Percentiles rank a stretch among this genome's conserved stretches.
phyloP scores from a whole-genome alignment of 1,284 basidiomycete genomes.

The Anthracocystis panici-leucophaei region DNA sequence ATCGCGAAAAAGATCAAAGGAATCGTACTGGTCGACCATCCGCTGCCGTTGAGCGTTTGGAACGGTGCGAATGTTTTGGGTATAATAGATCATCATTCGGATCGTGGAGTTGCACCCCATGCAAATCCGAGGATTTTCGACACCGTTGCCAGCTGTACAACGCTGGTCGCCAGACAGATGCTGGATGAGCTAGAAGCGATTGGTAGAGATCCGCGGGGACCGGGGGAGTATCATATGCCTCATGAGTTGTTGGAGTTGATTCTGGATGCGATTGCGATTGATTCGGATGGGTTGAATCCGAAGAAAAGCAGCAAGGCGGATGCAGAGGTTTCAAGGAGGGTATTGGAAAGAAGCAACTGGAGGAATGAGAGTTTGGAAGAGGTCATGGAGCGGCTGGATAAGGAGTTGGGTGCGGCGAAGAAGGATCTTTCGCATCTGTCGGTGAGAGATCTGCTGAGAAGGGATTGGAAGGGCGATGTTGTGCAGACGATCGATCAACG shows the following conservation, averaged over 20 bases:
- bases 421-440: conserved; percentile 64
- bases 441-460: conserved; percentile 65
- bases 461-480: conserved; percentile 70
- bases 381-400: conserved; percentile 62
- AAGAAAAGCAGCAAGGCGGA: conserved; percentile 45
- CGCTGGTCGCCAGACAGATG: conserved; percentile 65
- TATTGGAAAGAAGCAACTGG: conserved; percentile 52
- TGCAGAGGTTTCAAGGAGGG: conserved; percentile 22
- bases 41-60: conserved; percentile 66
- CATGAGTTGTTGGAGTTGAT: conserved; percentile 63
- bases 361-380: conserved; percentile 38
- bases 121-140: conserved; percentile 66
- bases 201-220: conserved; percentile 24
- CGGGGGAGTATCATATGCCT: conserved; percentile 61
- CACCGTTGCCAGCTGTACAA: conserved; percentile 62
- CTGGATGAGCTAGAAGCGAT: conserved; percentile 62
- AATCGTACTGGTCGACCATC: conserved; percentile 70
- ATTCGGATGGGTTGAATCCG: conserved; percentile 60
- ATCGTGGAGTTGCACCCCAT: conserved; percentile 59
- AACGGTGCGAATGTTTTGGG: conserved; percentile 52
- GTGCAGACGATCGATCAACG: conserved; percentile 55
- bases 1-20: conserved; percentile 62
- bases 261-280: conserved; percentile 63
- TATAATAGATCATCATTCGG: conserved; percentile 70
- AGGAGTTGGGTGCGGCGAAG: conserved; percentile 62